Evolutionary conservation across 306 rosid genomes (phyloP).

Genomic region (Dalbergia cochinchinensis): DNA sequence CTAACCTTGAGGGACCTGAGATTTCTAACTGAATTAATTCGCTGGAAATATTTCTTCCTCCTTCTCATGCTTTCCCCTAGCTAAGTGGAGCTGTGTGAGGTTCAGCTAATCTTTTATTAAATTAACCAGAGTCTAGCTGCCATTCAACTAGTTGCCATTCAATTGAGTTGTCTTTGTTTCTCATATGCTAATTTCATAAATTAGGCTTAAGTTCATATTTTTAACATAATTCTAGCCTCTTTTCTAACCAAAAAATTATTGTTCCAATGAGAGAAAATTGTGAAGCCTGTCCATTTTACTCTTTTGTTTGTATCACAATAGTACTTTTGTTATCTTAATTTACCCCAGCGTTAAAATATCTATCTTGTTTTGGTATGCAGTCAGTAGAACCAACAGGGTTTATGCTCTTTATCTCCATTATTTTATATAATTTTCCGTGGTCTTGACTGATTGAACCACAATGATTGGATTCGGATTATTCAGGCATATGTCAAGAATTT

Average conservation of each 20-base stretch:
- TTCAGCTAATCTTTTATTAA: constrained; percentile 3
- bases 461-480: constrained; percentile 45
- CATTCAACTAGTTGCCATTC: not conserved
- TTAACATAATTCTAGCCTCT: not conserved
- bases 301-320: not conserved
- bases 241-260: not conserved
- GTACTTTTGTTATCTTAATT: constrained; percentile 18
- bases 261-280: constrained; percentile 24
- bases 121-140: constrained; percentile 20
- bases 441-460: constrained; percentile 35
- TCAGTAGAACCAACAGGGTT: constrained; percentile 2
- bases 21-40: not conserved
- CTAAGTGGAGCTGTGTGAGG: not conserved
- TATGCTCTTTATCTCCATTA: not conserved
- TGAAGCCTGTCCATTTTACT: not conserved
- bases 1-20: not conserved
- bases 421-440: constrained; percentile 22
- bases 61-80: not conserved
- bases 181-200: not conserved
- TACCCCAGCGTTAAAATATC: not conserved
- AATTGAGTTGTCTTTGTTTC: not conserved
- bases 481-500: constrained; percentile 87
- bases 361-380: constrained; percentile 4
- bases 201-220: constrained; percentile 28
- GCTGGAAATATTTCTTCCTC: not conserved